phyloP scores from a whole-genome alignment of 1,284 basidiomycete genomes.

The Singerocomus rubriflavus region DNA sequence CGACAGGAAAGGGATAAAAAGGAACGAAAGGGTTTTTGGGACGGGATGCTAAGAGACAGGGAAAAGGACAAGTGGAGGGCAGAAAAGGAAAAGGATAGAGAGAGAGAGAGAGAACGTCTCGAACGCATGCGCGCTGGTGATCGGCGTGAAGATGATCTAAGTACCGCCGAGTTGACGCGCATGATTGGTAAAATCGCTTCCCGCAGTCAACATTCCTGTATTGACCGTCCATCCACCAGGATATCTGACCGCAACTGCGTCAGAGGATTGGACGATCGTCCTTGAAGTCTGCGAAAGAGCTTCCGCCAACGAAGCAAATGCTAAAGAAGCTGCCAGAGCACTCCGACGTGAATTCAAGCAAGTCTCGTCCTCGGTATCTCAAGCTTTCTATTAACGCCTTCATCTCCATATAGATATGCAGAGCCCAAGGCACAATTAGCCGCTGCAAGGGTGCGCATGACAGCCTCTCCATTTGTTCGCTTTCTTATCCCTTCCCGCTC shows the following conservation, averaged over 20 bases:
- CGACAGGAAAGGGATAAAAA: conserved; percentile 38
- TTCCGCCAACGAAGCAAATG: conserved; percentile 59
- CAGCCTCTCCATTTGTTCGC: not conserved
- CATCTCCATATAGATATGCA: conserved; percentile 53
- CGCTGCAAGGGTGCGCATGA: conserved; percentile 57
- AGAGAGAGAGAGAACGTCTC: conserved; percentile 26
- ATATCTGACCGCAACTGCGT: conserved; percentile 68
- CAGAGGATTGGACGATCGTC: conserved; percentile 76
- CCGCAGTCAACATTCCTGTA: not conserved
- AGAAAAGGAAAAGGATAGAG: conserved; percentile 29
- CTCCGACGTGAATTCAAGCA: conserved; percentile 76
- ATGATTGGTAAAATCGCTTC: conserved; percentile 57
- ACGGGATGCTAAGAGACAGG: conserved; percentile 36
- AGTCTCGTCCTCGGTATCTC: conserved; percentile 19
- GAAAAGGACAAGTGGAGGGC: conserved; percentile 33
- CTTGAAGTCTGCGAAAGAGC: conserved; percentile 76
- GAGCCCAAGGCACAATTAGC: conserved; percentile 68
- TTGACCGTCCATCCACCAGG: conserved; percentile 39
- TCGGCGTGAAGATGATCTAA: conserved; percentile 40
- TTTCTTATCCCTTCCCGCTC: conserved; percentile 7
- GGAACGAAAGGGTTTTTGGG: conserved; percentile 55
- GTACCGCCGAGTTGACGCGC: conserved; percentile 53
- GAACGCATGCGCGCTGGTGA: conserved; percentile 29
- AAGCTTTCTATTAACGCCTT: not conserved
- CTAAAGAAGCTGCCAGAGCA: conserved; percentile 73